These are phyloP conservation scores for Jaminaea rosea DNA, from an alignment of 1,284 basidiomycete genomes.

Conservation along the genomic window DNA sequence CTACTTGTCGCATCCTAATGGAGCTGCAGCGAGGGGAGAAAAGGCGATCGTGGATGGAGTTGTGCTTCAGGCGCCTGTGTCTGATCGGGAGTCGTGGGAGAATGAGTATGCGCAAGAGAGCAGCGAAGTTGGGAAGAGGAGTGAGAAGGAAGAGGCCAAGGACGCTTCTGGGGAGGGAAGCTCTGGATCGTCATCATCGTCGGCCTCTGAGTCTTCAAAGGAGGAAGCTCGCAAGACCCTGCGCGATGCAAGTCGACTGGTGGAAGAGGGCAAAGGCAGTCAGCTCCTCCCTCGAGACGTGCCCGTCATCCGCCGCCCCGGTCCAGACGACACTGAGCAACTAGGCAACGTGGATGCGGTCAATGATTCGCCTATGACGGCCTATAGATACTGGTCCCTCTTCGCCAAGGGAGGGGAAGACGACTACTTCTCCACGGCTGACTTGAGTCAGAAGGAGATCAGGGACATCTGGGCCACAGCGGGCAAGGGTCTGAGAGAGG, in stretches of 20 bases:
- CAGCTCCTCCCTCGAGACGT: constrained; percentile 6
- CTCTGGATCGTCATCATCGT: no score
- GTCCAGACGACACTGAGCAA: not conserved
- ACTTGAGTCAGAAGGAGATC: constrained; percentile 18
- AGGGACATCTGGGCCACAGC: constrained; percentile 9
- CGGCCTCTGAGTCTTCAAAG: no score
- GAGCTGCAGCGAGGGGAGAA: not conserved
- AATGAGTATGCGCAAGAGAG: not conserved
- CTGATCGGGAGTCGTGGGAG: constrained; percentile 35
- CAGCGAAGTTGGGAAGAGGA: not conserved
- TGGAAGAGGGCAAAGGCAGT: constrained; percentile 7
- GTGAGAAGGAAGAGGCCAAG: not conserved
- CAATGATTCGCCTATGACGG: constrained; percentile 26
- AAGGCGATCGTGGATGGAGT: constrained; percentile 21
- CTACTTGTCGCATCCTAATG: constrained; percentile 15
- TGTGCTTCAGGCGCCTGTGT: constrained; percentile 41
- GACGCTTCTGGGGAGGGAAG: not conserved
- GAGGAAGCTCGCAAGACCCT: not conserved
- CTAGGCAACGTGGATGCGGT: constrained; percentile 20
- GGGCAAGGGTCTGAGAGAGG: constrained; percentile 6
- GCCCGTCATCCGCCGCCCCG: not conserved
- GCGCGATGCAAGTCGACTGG: constrained; percentile 5
- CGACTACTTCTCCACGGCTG: constrained; percentile 34
- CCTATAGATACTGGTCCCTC: constrained; percentile 37
- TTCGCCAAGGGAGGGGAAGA: constrained; percentile 30